These are phyloP conservation scores for Penicillium brevicompactum DNA, from an alignment of 2,329 filamentous ascomycete genomes.

Conservation along the genomic window DNA sequence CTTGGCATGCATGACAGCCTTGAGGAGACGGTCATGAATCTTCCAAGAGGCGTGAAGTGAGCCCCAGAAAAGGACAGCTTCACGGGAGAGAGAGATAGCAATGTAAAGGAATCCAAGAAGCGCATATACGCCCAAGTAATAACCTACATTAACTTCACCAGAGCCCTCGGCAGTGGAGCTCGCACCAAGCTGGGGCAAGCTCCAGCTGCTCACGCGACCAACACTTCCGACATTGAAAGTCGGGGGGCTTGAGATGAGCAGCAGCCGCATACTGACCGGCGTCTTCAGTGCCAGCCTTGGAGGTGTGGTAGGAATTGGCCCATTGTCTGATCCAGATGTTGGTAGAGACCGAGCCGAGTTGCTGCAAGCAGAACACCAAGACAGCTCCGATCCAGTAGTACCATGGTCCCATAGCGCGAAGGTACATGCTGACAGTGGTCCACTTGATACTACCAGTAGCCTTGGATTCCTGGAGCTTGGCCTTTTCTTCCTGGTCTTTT, in stretches of 20 bases:
- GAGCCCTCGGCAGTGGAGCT: slow-evolving; percentile 19
- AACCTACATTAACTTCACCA: slow-evolving; percentile 71
- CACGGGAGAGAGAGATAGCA: slow-evolving; percentile 76
- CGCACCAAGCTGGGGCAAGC: slow-evolving; percentile 30
- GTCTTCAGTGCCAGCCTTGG: slow-evolving; percentile 36
- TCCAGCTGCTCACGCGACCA: slow-evolving; percentile 35
- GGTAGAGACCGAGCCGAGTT: slow-evolving; percentile 81
- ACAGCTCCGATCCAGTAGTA: slow-evolving; percentile 86
- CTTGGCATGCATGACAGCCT: slow-evolving; percentile 79
- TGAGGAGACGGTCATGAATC: slow-evolving; percentile 78
- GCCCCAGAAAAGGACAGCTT: slow-evolving; percentile 88
- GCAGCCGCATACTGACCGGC: slow-evolving; percentile 46
- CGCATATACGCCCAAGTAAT: slow-evolving; percentile 84
- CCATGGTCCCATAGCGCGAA: slow-evolving; percentile 91
- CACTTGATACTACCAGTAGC: slow-evolving; percentile 85
- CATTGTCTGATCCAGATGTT: slow-evolving; percentile 95
- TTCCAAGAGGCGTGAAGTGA: slow-evolving; percentile 84
- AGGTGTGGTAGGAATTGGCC: slow-evolving; percentile 80
- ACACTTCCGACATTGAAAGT: slow-evolving; percentile 41
- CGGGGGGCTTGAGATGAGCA: slow-evolving; percentile 39
- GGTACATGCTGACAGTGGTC: slow-evolving; percentile 81
- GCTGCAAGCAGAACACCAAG: slow-evolving; percentile 76
- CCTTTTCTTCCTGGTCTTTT: slow-evolving; percentile 47
- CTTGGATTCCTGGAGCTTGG: slow-evolving; percentile 70
- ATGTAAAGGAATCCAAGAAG: slow-evolving; percentile 77